Evolutionary conservation across 495 filamentous ascomycete species (phyloP), one percentile per base, ranked within the genome.

Genomic region (Thermothielavioides terrestris): DNA sequence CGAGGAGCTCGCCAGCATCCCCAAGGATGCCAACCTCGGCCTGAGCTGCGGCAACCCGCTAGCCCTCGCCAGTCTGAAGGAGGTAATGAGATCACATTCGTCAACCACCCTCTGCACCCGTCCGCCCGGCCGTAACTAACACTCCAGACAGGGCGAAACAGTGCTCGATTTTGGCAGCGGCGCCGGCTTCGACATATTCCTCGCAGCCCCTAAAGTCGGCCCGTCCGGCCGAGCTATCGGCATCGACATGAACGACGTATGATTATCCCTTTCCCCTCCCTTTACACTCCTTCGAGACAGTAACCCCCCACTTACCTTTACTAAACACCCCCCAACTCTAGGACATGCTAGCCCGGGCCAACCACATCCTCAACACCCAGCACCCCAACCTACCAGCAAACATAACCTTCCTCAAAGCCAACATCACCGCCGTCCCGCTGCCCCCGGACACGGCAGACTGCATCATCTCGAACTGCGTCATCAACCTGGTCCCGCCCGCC

Each of bases 1-100:
- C 21, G 72, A 73, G 20, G 78, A 85, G 17, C 70, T 85, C 3
- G 52, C 63, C 30, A 62, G 57, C 37, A 71, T 79, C 32, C 80
- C 82, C n/a, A 56, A 72, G 31, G 74, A 68, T 18, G 65, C 83
- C 28, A 85, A 85, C 49, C 65, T 84, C 3, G 82, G 82, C n/a
- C 56, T 84, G 0, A 79, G 79, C 63, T 85, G 82, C 54, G 82
- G 83, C 4, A 85, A 86, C 43, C 82, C 82, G 0, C 46, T 83
- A 0, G 77, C 71, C 17, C 59, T 77, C 4, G 75, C 81, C 14
- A 76, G 66, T 40, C 39, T 85, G 6, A 60, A 64, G 45, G 69
- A 75, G 45, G 45, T n/a, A 23, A 48, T 41, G 12, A 14, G 15
- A 6, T 14, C 30, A 12, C 22, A 4, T 11, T 30, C 14, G 3